Conservation (phyloP, 192 early-diverging fungal genomes). For the Helicostylum pulchrum region DNA sequence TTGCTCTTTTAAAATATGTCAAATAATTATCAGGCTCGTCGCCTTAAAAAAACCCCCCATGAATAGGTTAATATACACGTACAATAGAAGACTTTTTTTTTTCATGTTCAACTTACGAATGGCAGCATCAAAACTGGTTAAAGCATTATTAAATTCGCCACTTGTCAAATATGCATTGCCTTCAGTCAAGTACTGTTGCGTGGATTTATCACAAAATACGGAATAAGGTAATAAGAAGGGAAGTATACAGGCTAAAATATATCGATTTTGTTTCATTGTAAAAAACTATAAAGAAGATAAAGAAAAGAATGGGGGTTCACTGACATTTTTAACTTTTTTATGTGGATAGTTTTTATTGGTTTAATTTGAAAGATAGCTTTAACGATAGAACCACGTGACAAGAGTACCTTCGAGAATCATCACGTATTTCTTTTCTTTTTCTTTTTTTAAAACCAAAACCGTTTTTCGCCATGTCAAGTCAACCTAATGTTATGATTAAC, state of each 20-base stretch:
- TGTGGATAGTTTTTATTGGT: conserved; percentile 10
- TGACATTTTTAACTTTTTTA: conserved; percentile 1
- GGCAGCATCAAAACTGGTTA: conserved; percentile 61
- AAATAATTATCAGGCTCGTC: conserved; percentile 80
- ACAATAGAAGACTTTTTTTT: not conserved
- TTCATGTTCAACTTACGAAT: conserved; percentile 46
- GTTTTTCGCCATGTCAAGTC: not conserved
- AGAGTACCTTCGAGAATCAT: too few species aligned
- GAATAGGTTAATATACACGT: not conserved
- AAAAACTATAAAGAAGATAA: not conserved
- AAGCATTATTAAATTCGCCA: conserved; percentile 56
- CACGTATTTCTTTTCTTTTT: not conserved
- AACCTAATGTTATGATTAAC: not conserved
- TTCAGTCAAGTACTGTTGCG: conserved; percentile 44
- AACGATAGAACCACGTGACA: too few species aligned
- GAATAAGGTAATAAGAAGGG: conserved; percentile 16
- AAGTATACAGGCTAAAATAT: conserved; percentile 28
- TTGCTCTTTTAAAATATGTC: conserved; percentile 85
- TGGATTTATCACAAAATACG: conserved; percentile 25
- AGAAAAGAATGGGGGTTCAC: conserved; percentile 15
- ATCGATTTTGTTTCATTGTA: conserved; percentile 17
- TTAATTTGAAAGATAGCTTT: not conserved
- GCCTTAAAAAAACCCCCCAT: conserved; percentile 33
- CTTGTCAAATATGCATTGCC: conserved; percentile 36
- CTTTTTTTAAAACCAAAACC: not conserved